Conservation (phyloP, 2,329 filamentous ascomycete species). For the Aureobasidium pullulans region DNA sequence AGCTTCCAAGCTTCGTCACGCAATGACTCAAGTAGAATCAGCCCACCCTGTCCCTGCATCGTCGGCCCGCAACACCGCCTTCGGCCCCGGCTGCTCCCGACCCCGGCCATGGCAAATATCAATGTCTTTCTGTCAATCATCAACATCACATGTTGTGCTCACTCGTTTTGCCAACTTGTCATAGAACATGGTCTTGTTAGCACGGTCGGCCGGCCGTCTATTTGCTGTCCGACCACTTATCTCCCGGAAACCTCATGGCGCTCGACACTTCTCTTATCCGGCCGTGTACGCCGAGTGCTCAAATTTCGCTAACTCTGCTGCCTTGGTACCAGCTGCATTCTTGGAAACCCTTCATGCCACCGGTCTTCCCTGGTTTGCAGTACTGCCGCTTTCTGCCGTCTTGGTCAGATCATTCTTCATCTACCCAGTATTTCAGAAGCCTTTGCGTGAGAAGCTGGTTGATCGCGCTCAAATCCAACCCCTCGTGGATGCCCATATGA, state of each 20-base stretch:
- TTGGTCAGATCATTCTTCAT: slow-evolving; percentile 23
- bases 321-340: slow-evolving; percentile 16
- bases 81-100: background rate
- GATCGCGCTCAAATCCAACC: background rate
- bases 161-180: background rate
- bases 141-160: background rate
- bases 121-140: background rate
- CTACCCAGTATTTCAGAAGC: slow-evolving; percentile 19
- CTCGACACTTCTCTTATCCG: background rate
- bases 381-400: slow-evolving; percentile 23
- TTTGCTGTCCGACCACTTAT: background rate
- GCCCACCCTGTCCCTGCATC: slow-evolving; percentile 1
- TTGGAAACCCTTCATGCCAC: slow-evolving; percentile 23
- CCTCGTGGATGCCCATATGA: slow-evolving; percentile 2
- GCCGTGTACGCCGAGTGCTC: background rate
- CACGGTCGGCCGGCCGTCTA: background rate
- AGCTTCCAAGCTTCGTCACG: background rate
- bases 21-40: background rate
- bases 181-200: background rate
- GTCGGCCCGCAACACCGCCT: background rate
- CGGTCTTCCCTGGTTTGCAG: slow-evolving; percentile 27
- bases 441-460: background rate
- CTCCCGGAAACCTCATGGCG: background rate
- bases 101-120: background rate
- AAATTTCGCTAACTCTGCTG: slow-evolving; percentile 13